Base-by-base conservation (phyloP, 805 yeast species). In the Metschnikowia baotianmanensis region DNA sequence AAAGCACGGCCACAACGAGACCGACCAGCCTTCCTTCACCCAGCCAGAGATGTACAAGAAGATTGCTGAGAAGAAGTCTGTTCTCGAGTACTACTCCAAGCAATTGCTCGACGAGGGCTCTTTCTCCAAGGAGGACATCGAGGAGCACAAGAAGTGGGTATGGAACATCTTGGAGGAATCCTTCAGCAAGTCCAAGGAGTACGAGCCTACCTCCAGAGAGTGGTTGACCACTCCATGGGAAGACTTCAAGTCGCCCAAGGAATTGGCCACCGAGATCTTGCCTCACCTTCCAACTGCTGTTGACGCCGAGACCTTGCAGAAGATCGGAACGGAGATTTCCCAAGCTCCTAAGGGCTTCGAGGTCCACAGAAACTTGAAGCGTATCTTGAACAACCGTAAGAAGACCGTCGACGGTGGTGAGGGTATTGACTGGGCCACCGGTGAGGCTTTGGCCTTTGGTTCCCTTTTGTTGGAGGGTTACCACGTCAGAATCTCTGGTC, bases 141-240 rank as follows among this genome's bases (percentile, higher is more conserved):
- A 83, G 44, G 98, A 93, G 73, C 98, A 91, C 75, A 90, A 87
- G 73, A 80, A 86, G 68, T 90, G 98, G 96, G 96, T 93, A 47
- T 93, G 99, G 99, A 78, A 80, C 58, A 72, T 82, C 47, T 82
- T 93, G 56, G 98, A 93, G 71, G 93, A 87, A 57, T 83, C 95
- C 10, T 93, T 90, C 72, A 63, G 71, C 46, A 87, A 87, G 70
- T 81, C 95, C 35, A 88, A 88, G 72, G 96, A 88, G 45, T 88
- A 89, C 72, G 78, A 77, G 57, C 95, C 97, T 56, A 83, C 89
- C 49, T 78, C 91, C 22, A 82, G 96, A 74, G 97, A 91, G 72
- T 93, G 99, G 99, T 78, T 93, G 58, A 86, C 99, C 40, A 86
- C 96, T 32, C 93, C 97, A 53, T 93, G 99, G 99, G 96, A 90